phyloP scores from a whole-genome alignment of 2,329 filamentous ascomycete species.

The Diaporthe velutina region DNA sequence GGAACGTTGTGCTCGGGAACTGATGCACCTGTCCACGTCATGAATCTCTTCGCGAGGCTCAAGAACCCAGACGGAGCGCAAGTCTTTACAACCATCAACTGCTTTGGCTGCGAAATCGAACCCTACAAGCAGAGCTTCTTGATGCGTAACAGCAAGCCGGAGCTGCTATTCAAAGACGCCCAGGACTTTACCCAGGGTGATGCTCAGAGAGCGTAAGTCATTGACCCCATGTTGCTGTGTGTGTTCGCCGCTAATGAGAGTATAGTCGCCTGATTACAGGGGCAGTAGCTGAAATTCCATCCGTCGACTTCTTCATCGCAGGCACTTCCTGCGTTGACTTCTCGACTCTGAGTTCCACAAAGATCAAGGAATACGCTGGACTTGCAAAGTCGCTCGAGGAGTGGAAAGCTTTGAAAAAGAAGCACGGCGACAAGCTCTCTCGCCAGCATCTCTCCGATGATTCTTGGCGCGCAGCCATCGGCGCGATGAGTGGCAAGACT shows the following conservation, averaged over 20 bases:
- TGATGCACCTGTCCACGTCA: constrained; percentile 77
- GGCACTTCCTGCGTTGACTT: constrained; percentile 85
- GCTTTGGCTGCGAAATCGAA: constrained; percentile 75
- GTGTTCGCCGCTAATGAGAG: background rate
- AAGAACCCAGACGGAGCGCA: constrained; percentile 27
- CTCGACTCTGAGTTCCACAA: constrained; percentile 70
- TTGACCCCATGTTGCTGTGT: background rate
- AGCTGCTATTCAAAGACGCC: constrained; percentile 70
- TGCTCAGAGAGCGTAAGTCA: constrained; percentile 58
- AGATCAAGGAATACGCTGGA: constrained; percentile 40
- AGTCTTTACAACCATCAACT: constrained; percentile 48
- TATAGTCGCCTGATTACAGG: constrained; percentile 35
- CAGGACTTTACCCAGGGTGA: constrained; percentile 62
- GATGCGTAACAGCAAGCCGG: constrained; percentile 67
- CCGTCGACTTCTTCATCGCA: constrained; percentile 73
- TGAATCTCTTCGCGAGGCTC: constrained; percentile 36
- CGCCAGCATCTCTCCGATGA: constrained; percentile 54
- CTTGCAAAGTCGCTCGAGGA: background rate
- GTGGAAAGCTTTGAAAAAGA: constrained; percentile 60
- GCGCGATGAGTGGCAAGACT: constrained; percentile 16
- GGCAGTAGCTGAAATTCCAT: constrained; percentile 59
- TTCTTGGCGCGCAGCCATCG: constrained; percentile 39
- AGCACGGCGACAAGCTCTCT: constrained; percentile 58
- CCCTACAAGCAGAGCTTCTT: constrained; percentile 76
- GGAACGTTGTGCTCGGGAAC: constrained; percentile 85